Percentiles rank a stretch among this genome's conserved stretches.
phyloP scores from a whole-genome alignment of 1,284 basidiomycete genomes.

The Marasmius tenuissimus region DNA sequence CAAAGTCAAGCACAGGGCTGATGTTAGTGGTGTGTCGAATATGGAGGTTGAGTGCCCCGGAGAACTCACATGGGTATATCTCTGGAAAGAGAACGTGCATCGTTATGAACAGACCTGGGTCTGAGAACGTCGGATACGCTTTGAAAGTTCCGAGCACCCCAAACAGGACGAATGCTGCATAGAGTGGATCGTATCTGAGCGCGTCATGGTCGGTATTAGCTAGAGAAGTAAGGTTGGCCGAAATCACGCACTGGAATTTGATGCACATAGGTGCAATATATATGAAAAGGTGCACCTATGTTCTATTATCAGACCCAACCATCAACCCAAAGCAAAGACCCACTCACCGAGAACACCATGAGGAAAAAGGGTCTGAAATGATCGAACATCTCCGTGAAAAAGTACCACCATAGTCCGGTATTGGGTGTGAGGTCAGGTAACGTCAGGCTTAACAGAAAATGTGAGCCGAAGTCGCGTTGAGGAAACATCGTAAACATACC shows the following conservation, averaged over 20 bases:
- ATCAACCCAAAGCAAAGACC: conserved; percentile 5
- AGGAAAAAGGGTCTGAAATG: conserved; percentile 96
- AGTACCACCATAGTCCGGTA: conserved; percentile 97
- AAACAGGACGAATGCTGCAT: conserved; percentile 74
- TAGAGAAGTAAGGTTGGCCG: neutral
- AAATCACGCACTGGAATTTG: conserved; percentile 71
- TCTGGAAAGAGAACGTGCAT: conserved; percentile 86
- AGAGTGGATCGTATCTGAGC: conserved; percentile 79
- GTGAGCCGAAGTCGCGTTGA: neutral
- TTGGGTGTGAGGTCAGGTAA: conserved; percentile 92
- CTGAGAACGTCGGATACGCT: conserved; percentile 88
- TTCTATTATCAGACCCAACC: conserved; percentile 22
- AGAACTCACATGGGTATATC: conserved; percentile 71
- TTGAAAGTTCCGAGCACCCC: conserved; percentile 88
- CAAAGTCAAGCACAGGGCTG: neutral
- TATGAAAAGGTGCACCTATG: conserved; percentile 80
- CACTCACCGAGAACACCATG: conserved; percentile 87
- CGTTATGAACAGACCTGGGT: conserved; percentile 84
- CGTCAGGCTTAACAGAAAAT: conserved; percentile 45
- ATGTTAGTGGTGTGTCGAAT: neutral
- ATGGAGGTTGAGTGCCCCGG: neutral
- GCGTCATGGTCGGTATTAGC: neutral
- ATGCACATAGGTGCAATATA: conserved; percentile 86
- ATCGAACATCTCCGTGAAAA: conserved; percentile 99
- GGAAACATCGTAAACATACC: conserved; percentile 47